Conservation (phyloP, 2,329 filamentous ascomycete genomes). For the Fusarium ambrosium region DNA sequence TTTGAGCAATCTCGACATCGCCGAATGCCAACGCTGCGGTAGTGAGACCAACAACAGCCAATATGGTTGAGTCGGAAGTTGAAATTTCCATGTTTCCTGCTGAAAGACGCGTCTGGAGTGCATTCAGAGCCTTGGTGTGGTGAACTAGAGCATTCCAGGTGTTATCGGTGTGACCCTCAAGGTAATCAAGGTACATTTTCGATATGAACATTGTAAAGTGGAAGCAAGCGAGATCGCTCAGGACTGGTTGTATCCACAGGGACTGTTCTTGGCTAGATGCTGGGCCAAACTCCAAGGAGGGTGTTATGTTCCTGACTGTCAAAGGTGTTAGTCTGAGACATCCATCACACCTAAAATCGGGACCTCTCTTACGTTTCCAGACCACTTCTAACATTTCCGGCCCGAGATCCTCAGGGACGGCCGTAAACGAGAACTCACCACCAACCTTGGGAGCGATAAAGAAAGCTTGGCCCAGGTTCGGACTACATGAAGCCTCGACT, state of each 20-base stretch:
- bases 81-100: not conserved
- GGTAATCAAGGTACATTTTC: not conserved
- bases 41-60: not conserved
- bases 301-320: not conserved
- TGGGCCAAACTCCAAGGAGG: not conserved
- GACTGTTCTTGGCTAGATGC: not conserved
- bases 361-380: not conserved
- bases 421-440: not conserved
- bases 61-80: not conserved
- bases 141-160: not conserved
- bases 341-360: no score
- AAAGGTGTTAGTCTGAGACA: not conserved
- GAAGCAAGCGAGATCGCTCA: not conserved
- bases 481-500: not conserved
- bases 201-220: conserved; percentile 2
- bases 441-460: not conserved
- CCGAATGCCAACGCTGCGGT: not conserved
- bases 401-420: not conserved
- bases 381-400: not conserved
- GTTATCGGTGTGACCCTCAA: not conserved
- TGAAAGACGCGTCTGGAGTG: not conserved
- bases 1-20: not conserved
- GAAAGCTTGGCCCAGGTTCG: not conserved
- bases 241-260: not conserved
- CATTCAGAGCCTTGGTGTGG: not conserved